Percentiles rank a stretch among this genome's conserved stretches.
Evolutionary conservation across 140 eudicot species (phyloP).

Genomic region (Ambrosia hybrid): DNA sequence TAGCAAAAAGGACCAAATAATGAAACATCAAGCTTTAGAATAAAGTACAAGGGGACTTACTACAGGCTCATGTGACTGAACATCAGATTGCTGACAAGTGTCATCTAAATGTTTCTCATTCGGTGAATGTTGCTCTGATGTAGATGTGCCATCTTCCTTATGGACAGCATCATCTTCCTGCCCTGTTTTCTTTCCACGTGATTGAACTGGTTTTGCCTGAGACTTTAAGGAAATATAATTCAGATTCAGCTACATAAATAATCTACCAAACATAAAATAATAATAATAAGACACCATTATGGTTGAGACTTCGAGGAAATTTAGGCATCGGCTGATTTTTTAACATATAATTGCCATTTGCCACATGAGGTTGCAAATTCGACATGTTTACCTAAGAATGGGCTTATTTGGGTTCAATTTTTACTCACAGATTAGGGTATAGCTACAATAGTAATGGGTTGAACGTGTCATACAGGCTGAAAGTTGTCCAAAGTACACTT

Average conservation of each 20-base stretch:
- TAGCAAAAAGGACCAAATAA: constrained; percentile 6
- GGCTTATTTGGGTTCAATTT: neutral
- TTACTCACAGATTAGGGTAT: neutral
- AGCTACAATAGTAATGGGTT: too few species aligned
- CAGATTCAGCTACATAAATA: neutral
- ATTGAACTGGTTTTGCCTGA: constrained; percentile 64
- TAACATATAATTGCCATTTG: neutral
- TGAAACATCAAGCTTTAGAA: neutral
- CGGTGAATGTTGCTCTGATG: constrained; percentile 48
- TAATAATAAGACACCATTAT: neutral
- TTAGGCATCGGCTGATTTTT: neutral
- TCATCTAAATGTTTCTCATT: constrained; percentile 60
- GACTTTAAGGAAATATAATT: constrained; percentile 14
- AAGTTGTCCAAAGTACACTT: neutral
- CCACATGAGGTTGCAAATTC: neutral
- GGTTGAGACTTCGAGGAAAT: neutral
- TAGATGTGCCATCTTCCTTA: constrained; percentile 61
- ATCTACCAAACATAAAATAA: constrained; percentile 1
- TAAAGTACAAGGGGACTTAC: constrained; percentile 44
- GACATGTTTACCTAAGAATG: neutral
- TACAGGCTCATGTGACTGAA: constrained; percentile 51
- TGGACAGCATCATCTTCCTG: constrained; percentile 57
- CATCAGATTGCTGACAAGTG: constrained; percentile 45
- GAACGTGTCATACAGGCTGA: neutral
- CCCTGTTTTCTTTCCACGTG: constrained; percentile 66